A percentile compares a stretch with the other conserved stretches of the same genome.
These are phyloP conservation scores for Mortierella sp. DNA, from an alignment of 371 early-diverging fungal species.

Conservation along the genomic window DNA sequence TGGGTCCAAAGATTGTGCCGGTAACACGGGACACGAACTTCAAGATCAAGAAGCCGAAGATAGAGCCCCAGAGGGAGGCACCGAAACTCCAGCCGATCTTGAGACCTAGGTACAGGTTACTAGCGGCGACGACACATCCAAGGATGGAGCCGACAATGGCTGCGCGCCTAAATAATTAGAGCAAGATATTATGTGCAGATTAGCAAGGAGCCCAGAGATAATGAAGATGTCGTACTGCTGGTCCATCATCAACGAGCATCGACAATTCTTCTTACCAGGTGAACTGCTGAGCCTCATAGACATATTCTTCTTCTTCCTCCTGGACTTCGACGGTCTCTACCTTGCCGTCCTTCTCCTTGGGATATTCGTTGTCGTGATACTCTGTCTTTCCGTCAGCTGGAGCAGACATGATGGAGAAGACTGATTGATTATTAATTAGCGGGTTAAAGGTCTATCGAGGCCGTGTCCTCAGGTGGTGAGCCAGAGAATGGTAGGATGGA, in stretches of 20 bases:
- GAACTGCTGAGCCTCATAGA: conserved; percentile 32
- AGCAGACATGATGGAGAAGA: too few species aligned
- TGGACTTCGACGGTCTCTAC: conserved; percentile 2
- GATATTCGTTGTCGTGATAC: not conserved
- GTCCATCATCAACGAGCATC: too few species aligned
- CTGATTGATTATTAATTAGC: not conserved
- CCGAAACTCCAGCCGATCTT: conserved; percentile 64
- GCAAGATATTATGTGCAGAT: not conserved
- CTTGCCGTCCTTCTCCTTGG: not conserved
- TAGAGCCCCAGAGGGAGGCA: conserved; percentile 72
- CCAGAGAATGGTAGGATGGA: not conserved
- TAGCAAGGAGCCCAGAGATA: not conserved
- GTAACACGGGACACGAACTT: conserved; percentile 67
- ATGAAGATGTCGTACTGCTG: too few species aligned
- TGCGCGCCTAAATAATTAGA: conserved; percentile 45
- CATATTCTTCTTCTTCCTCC: conserved; percentile 28
- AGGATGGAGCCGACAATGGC: conserved; percentile 59
- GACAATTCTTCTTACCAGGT: conserved; percentile 22
- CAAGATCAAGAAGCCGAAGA: conserved; percentile 75
- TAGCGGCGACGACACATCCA: conserved; percentile 61
- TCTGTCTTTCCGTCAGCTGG: not conserved
- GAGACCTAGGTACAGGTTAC: conserved; percentile 64
- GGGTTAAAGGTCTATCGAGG: not conserved
- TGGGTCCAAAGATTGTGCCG: conserved; percentile 74
- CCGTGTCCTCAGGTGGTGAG: not conserved